Percentiles rank a stretch among this genome's conserved stretches.
Evolutionary conservation across 495 filamentous ascomycete species (phyloP).

Genomic region (Clavariopsis aquatica): DNA sequence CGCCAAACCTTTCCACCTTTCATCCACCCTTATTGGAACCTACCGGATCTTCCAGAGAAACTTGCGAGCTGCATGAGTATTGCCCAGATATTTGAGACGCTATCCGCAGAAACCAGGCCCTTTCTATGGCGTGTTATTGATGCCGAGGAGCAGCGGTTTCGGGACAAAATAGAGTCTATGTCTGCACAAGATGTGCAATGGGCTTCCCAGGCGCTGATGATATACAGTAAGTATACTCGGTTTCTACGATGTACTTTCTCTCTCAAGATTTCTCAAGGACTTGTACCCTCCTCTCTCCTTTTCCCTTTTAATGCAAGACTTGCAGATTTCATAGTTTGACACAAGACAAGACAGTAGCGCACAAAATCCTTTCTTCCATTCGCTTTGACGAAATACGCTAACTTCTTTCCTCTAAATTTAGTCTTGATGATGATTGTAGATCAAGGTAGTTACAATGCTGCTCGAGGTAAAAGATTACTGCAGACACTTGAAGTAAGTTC

Average conservation of each 20-base stretch:
- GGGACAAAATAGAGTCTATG: neutral
- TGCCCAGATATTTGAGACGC: neutral
- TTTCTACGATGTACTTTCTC: too few relatives aligned
- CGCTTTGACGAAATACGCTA: too few relatives aligned
- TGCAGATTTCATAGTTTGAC: too few relatives aligned
- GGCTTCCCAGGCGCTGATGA: conserved; percentile 1
- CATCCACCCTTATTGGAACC: conserved; percentile 10
- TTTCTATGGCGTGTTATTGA: neutral
- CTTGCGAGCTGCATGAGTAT: conserved; percentile 3
- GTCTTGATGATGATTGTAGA: conserved; percentile 4
- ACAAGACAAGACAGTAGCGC: too few relatives aligned
- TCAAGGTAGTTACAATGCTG: neutral
- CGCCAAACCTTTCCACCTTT: conserved; percentile 3
- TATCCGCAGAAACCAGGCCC: neutral
- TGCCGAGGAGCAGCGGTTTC: neutral
- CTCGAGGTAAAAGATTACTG: neutral
- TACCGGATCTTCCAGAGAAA: neutral
- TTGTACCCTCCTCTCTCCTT: too few relatives aligned
- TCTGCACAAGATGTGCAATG: neutral
- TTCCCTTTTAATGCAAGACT: too few relatives aligned
- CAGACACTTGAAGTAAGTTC: neutral
- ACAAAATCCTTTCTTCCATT: too few relatives aligned
- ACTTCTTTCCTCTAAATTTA: too few relatives aligned
- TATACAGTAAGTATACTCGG: too few relatives aligned
- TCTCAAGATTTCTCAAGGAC: too few relatives aligned